Evolutionary conservation across 805 yeast species (phyloP), one percentile per base, ranked within the genome.

Genomic region (Tetrapisispora fleetii): DNA sequence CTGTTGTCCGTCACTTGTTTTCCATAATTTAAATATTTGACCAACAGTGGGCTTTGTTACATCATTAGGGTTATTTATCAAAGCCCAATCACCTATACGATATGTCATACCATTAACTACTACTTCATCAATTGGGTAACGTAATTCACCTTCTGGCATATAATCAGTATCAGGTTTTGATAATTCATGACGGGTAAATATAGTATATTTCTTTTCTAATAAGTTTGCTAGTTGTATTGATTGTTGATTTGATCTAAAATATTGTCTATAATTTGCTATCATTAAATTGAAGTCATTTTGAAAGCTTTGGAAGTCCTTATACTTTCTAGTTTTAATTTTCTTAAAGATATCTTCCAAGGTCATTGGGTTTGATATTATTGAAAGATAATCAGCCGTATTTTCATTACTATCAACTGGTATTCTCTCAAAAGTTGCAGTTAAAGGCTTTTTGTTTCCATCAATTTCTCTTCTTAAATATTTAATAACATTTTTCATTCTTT

Each of bases 1-100:
- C 52, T 83, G 78, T 58, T 82, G 81, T 48, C 90, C 95, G 54
- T 89, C 95, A 18, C 74, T 71, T 6, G 76, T 71, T n/a, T 79
- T 75, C 99, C 99, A 93, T 52, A 93, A 77, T 59, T 96, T 77
- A 70, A 91, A 93, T 28, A 93, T 78, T 67, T 93, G 99, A 16
- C 95, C 96, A 35, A 89, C 86, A 19, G 90, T 90, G 16, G 99
- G 98, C 64, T 86, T 85, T 28, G 81, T 75, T 2, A 84, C 80
- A 67, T 91, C 97, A 65, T 89, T 90, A 18, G 89, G 88, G 62
- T 93, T 93, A 54, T 78, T 77, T 49, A 93, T 74, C 53, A 90
- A 77, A 16, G 91, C 87, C 98, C 98, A 93, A 65, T 90, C 96
- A 53, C 99, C 99, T 42, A 93, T 88, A 53, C 77, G 77, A 68